phyloP scores from a whole-genome alignment of 768 basidiomycete species.

The Macrolepiota albuminosa region DNA sequence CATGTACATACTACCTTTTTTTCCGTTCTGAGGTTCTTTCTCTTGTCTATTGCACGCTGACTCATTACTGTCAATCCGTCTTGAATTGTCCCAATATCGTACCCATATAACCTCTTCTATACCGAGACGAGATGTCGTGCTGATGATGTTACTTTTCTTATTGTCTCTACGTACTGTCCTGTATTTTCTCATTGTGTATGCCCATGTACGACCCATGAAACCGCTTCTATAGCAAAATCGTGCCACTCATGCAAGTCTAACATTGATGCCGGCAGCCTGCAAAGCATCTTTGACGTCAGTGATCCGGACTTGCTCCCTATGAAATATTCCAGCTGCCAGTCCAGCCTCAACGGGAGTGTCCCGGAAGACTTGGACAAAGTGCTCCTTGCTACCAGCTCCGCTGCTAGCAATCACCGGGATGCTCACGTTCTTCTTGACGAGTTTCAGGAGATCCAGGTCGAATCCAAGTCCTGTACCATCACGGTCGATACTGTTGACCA shows the following conservation, averaged over 20 bases:
- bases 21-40: not conserved
- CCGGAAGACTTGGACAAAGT: constrained; percentile 87
- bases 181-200: constrained; percentile 6
- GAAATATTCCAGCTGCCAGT: constrained; percentile 96
- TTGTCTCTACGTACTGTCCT: not conserved
- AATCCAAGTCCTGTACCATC: constrained; percentile 94
- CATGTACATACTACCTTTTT: constrained; percentile 7
- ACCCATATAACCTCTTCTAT: constrained; percentile 6
- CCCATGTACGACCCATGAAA: constrained; percentile 7
- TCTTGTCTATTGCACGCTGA: constrained; percentile 14
- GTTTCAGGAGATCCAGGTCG: constrained; percentile 74
- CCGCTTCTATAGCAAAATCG: not conserved
- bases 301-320: constrained; percentile 83
- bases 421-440: constrained; percentile 70
- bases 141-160: constrained; percentile 1
- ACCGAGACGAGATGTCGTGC: constrained; percentile 12
- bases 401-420: constrained; percentile 96
- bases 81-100: constrained; percentile 19
- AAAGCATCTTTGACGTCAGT: constrained; percentile 69
- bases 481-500: constrained; percentile 94
- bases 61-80: constrained; percentile 12
- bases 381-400: constrained; percentile 77
- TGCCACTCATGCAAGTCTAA: constrained; percentile 21
- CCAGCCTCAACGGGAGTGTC: constrained; percentile 84
- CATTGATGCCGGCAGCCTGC: constrained; percentile 42